Conservation (phyloP, 2,329 filamentous ascomycete species). For the Cordyceps fumosorosea region DNA sequence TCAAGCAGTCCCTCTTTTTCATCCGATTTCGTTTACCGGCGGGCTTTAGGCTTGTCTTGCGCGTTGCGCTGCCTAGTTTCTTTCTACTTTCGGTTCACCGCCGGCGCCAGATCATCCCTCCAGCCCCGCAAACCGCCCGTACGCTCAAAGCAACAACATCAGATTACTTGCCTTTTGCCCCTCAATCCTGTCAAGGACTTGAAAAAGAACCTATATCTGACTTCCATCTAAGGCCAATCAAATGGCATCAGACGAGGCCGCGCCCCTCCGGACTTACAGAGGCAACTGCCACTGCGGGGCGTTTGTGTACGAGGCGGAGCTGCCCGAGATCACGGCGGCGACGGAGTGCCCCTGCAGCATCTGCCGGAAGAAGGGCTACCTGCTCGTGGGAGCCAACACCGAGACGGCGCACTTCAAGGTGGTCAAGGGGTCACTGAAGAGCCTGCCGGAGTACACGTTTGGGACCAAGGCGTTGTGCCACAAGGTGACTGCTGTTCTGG, state of each 20-base stretch:
- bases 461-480: slow-evolving; percentile 31
- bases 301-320: slow-evolving; percentile 43
- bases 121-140: no score
- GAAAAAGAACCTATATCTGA: no score
- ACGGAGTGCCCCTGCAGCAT: slow-evolving; percentile 62
- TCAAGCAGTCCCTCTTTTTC: no score
- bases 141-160: no score
- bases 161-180: no score
- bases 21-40: no score
- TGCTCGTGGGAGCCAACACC: slow-evolving; percentile 29
- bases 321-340: slow-evolving; percentile 52
- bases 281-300: slow-evolving; percentile 53
- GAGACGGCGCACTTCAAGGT: slow-evolving; percentile 32
- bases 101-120: no score
- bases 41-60: no score
- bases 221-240: neutral
- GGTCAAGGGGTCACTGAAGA: slow-evolving; percentile 37
- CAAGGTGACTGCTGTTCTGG: slow-evolving; percentile 27
- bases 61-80: no score
- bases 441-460: slow-evolving; percentile 40
- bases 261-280: slow-evolving; percentile 36
- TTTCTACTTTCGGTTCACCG: no score
- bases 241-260: neutral
- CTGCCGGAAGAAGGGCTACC: slow-evolving; percentile 45
- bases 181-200: no score